phyloP scores from a whole-genome alignment of 768 basidiomycete species.

The Leccinellum albellum region DNA sequence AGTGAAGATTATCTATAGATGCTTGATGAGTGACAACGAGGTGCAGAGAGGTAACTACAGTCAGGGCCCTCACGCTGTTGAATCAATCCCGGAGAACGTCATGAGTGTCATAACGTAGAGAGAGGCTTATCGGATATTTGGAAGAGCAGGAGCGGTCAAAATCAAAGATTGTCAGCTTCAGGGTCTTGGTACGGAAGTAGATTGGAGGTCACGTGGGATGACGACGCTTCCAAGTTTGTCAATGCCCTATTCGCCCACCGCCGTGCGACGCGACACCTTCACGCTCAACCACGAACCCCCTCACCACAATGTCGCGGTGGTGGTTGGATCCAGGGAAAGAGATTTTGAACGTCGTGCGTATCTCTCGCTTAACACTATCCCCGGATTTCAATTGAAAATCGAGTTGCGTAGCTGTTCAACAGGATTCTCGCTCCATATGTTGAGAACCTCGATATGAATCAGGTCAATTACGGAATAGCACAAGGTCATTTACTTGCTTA shows the following conservation, averaged over 20 bases:
- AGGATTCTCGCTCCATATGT: slow-evolving; percentile 92
- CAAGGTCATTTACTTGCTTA: slow-evolving; percentile 50
- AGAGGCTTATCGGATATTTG: no score
- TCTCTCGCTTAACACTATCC: neutral
- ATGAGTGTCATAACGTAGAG: no score
- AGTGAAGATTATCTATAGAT: no score
- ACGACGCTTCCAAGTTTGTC: slow-evolving; percentile 25
- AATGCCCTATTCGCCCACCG: slow-evolving; percentile 29
- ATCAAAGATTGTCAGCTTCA: no score
- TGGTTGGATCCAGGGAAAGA: slow-evolving; percentile 87
- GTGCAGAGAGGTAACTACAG: no score
- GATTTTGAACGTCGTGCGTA: slow-evolving; percentile 65
- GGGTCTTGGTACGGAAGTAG: neutral
- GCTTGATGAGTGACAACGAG: no score
- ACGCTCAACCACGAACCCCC: slow-evolving; percentile 2
- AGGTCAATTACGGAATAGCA: slow-evolving; percentile 90
- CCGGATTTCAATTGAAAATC: neutral
- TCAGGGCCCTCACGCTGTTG: no score
- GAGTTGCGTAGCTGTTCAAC: slow-evolving; percentile 63
- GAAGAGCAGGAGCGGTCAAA: no score
- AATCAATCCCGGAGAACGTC: no score
- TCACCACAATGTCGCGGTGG: slow-evolving; percentile 55
- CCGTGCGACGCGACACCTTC: neutral
- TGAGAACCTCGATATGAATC: slow-evolving; percentile 91
- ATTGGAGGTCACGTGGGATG: slow-evolving; percentile 27